phyloP scores from a whole-genome alignment of 2,329 filamentous ascomycete species.

The Nothopassalora personata region DNA sequence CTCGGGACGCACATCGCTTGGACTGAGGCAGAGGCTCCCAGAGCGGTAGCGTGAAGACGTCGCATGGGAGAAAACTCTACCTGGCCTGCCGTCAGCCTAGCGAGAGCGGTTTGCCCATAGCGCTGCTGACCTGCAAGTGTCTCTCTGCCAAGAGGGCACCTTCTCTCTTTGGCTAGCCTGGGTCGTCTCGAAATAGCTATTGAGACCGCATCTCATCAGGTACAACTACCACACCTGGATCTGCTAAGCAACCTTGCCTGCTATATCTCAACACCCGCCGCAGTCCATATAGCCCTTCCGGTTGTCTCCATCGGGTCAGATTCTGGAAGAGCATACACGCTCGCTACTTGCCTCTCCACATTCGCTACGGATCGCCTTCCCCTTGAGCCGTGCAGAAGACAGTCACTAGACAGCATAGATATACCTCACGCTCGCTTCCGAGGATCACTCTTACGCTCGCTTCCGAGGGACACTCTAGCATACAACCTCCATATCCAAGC shows the following conservation, averaged over 20 bases:
- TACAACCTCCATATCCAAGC: background rate
- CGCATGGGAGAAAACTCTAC: constrained; percentile 15
- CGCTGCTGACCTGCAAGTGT: constrained; percentile 8
- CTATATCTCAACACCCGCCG: background rate
- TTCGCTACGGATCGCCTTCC: constrained; percentile 5
- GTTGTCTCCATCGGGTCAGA: constrained; percentile 6
- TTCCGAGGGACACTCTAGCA: background rate
- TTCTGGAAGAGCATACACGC: constrained; percentile 2
- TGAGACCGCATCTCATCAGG: constrained; percentile 6
- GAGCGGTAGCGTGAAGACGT: constrained; percentile 10
- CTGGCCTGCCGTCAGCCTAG: constrained; percentile 2
- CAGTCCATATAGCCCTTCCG: constrained; percentile 5
- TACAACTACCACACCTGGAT: constrained; percentile 1
- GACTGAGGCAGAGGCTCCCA: background rate
- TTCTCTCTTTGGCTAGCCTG: background rate
- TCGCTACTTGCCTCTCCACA: constrained; percentile 8
- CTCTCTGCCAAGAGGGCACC: background rate
- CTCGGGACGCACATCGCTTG: constrained; percentile 5
- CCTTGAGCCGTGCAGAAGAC: background rate
- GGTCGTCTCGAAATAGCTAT: background rate
- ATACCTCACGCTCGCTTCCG: constrained; percentile 4
- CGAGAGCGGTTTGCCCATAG: background rate
- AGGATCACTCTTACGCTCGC: too few relatives aligned
- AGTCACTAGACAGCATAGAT: background rate
- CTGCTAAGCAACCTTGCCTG: constrained; percentile 1